phyloP scores from a whole-genome alignment of 2,329 filamentous ascomycete genomes.

The Catunica adiposa region DNA sequence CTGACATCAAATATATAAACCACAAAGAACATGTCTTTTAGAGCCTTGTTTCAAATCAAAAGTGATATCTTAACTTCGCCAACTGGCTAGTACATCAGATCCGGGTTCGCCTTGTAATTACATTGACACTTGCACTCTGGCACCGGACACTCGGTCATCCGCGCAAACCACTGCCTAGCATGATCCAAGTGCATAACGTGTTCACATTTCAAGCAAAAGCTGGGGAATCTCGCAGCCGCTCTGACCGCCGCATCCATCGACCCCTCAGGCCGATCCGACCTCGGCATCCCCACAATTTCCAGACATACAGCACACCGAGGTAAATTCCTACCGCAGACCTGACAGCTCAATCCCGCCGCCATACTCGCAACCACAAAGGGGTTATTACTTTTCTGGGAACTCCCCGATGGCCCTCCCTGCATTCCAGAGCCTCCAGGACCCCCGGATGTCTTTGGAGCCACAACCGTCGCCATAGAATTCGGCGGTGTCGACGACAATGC shows the following conservation, averaged over 20 bases:
- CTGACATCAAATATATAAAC: no score
- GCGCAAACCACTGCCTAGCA: conserved; percentile 47
- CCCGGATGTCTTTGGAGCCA: background rate
- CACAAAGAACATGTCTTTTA: no score
- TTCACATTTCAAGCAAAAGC: conserved; percentile 51
- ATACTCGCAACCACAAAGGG: conserved; percentile 41
- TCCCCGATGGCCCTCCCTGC: background rate
- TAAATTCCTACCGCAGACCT: conserved; percentile 49
- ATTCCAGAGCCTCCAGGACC: conserved; percentile 6
- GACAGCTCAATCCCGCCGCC: conserved; percentile 46
- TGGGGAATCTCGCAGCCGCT: conserved; percentile 44
- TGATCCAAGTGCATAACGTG: conserved; percentile 53
- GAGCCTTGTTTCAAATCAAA: no score
- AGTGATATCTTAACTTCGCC: background rate
- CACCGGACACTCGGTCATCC: conserved; percentile 50
- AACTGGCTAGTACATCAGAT: conserved; percentile 32
- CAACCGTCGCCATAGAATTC: background rate
- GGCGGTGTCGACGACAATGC: conserved; percentile 3
- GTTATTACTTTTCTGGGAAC: conserved; percentile 23
- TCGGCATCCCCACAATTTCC: conserved; percentile 47
- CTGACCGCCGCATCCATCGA: conserved; percentile 30
- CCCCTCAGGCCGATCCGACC: conserved; percentile 40
- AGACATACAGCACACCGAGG: conserved; percentile 52
- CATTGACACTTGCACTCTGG: conserved; percentile 52
- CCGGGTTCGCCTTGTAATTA: conserved; percentile 43